phyloP scores from a whole-genome alignment of 345 rosid species.

The Odontarrhena argentea region DNA sequence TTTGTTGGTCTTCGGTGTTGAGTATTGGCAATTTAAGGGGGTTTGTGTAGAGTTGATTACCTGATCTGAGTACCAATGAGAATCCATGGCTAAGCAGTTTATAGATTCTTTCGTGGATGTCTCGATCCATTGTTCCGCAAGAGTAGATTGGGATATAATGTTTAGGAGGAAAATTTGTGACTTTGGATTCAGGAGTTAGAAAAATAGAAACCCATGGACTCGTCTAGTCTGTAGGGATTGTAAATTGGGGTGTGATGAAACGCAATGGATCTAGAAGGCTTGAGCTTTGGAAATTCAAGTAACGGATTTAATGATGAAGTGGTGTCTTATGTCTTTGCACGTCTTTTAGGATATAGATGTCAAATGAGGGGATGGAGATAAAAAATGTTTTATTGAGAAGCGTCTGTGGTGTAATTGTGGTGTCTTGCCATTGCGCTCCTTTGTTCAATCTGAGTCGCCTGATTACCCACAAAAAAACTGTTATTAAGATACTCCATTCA shows the following conservation, averaged over 20 bases:
- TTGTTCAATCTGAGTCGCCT: conserved; percentile 6
- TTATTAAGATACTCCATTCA: not conserved
- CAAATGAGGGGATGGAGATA: not conserved
- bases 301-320: not conserved
- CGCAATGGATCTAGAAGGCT: not conserved
- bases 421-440: not conserved
- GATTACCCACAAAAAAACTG: not conserved
- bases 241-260: conserved; percentile 5
- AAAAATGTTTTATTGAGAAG: not conserved
- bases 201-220: not conserved
- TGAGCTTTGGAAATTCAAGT: not conserved
- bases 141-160: not conserved
- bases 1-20: conserved; percentile 11
- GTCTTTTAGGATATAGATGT: conserved; percentile 9
- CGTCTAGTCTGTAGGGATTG: not conserved
- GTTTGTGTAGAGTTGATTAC: not conserved
- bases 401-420: not conserved
- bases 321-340: conserved; percentile 1
- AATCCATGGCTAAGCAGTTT: conserved; percentile 4
- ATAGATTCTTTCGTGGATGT: not conserved
- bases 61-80: conserved; percentile 12
- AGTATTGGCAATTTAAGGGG: not conserved
- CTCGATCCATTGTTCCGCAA: not conserved
- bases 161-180: not conserved
- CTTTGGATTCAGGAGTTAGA: not conserved